These are phyloP conservation scores for Malus fusca DNA, from an alignment of 306 rosid species.

Conservation along the genomic window DNA sequence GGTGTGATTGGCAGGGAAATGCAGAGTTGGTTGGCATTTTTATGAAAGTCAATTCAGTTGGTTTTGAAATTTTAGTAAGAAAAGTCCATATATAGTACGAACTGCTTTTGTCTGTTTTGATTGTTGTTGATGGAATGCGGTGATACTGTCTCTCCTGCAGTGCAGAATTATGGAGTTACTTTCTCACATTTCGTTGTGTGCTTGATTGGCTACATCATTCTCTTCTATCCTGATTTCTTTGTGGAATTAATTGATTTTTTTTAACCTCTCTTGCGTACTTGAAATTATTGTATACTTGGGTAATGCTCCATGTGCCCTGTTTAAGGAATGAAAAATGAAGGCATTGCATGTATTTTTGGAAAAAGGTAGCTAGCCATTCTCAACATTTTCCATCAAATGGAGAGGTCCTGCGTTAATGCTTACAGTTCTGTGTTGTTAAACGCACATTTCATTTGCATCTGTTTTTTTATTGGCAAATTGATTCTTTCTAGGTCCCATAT, in stretches of 20 bases:
- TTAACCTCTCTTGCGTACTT: not conserved
- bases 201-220: not conserved
- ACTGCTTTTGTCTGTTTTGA: not conserved
- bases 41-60: not conserved
- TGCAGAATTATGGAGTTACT: not conserved
- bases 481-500: not conserved
- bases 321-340: not conserved
- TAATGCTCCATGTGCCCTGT: not conserved
- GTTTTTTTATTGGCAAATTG: not conserved
- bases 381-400: not conserved
- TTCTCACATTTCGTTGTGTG: not conserved
- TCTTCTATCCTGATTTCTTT: not conserved
- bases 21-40: not conserved
- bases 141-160: not conserved
- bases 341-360: not conserved
- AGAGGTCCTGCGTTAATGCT: not conserved
- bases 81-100: not conserved
- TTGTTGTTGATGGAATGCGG: not conserved
- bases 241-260: not conserved
- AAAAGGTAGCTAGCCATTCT: not conserved
- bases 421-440: not conserved
- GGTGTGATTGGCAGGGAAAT: not conserved
- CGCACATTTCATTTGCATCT: not conserved
- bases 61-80: not conserved
- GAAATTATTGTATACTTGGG: not conserved